These are phyloP conservation scores for Wallacemonas sp. DNA, from an alignment of 208 protist genomes.

Conservation along the genomic window DNA sequence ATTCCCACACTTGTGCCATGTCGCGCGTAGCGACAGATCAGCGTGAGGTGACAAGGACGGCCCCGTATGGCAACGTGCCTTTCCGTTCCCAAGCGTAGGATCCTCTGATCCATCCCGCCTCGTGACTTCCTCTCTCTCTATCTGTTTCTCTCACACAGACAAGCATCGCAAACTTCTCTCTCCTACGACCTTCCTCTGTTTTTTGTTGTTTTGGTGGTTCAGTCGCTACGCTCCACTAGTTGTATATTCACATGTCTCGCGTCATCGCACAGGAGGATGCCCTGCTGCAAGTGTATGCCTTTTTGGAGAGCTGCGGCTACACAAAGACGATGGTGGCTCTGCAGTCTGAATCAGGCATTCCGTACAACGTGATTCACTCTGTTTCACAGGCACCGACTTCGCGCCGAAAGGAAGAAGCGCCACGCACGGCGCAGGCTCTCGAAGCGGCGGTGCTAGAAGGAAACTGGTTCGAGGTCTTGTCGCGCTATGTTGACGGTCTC, in stretches of 20 bases:
- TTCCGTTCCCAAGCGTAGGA: no score
- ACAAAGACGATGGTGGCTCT: slow-evolving; percentile 58
- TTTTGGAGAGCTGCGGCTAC: slow-evolving; percentile 70
- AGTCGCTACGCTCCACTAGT: no score
- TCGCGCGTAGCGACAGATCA: no score
- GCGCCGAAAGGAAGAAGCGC: not conserved
- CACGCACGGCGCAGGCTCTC: slow-evolving; percentile 32
- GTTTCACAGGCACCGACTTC: slow-evolving; percentile 7
- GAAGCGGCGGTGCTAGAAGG: slow-evolving; percentile 64
- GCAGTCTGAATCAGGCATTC: slow-evolving; percentile 76
- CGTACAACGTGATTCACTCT: slow-evolving; percentile 74
- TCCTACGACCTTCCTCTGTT: slow-evolving; percentile 14
- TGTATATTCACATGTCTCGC: no score
- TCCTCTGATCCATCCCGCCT: no score
- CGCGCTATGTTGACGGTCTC: slow-evolving; percentile 59
- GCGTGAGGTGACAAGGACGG: no score
- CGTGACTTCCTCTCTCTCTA: no score
- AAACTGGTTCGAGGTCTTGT: slow-evolving; percentile 71
- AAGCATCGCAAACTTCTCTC: not conserved
- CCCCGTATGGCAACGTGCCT: no score
- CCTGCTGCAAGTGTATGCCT: slow-evolving; percentile 68
- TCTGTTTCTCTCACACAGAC: no score
- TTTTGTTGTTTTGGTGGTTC: not conserved
- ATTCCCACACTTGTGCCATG: no score
- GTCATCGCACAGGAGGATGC: slow-evolving; percentile 65